Conservation (phyloP, 257 asterid species). For the Marsdenia floribunda region DNA sequence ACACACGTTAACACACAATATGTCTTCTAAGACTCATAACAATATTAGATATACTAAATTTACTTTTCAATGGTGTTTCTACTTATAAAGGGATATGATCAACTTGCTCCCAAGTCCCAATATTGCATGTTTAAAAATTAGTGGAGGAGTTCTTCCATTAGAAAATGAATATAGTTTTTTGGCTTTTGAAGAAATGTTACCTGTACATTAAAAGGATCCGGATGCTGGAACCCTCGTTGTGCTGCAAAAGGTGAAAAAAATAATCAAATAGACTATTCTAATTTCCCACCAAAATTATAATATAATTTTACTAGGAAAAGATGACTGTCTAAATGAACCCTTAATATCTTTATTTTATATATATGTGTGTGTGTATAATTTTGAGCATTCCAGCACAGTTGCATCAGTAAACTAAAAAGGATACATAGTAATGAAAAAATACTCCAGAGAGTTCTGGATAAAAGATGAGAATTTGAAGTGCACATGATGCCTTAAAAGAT, state of each 20-base stretch:
- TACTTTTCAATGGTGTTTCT: not conserved
- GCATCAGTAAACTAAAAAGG: no score
- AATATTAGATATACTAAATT: not conserved
- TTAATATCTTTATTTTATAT: no score
- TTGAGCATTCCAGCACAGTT: no score
- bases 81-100: not conserved
- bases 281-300: no score
- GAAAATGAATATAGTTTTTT: not conserved
- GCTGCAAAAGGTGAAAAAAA: conserved; percentile 38
- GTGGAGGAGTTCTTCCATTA: not conserved
- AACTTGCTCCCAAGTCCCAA: no score
- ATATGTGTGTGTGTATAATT: no score
- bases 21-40: not conserved
- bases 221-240: conserved; percentile 60
- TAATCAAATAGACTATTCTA: no score
- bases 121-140: not conserved
- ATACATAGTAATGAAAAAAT: no score
- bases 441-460: no score
- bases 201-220: conserved; percentile 81
- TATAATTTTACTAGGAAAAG: no score
- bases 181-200: conserved; percentile 27
- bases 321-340: no score
- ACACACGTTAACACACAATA: not conserved
- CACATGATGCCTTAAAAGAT: not conserved
- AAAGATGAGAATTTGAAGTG: not conserved